These are phyloP conservation scores for Aspergillus hortae DNA, from an alignment of 2,329 filamentous ascomycete genomes.

Conservation along the genomic window DNA sequence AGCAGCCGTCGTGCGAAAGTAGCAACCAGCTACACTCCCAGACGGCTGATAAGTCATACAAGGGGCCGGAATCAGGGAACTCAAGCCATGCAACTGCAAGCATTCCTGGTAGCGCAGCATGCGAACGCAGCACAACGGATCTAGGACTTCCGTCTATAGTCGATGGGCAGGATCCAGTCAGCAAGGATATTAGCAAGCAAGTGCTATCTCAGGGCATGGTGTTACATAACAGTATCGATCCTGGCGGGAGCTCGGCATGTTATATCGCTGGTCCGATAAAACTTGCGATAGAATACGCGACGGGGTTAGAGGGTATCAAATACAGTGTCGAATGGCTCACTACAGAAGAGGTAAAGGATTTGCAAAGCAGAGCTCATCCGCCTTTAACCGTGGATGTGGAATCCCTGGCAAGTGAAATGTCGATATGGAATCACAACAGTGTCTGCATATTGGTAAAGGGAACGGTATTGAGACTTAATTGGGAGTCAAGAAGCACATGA, in stretches of 20 bases:
- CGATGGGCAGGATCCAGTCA: not conserved
- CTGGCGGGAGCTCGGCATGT: not conserved
- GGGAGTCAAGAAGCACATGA: not conserved
- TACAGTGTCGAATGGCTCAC: constrained; percentile 1
- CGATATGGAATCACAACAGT: not conserved
- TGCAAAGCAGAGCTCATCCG: not conserved
- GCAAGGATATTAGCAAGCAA: not conserved
- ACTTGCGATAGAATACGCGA: not conserved
- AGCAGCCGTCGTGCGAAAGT: not conserved
- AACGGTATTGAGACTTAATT: not conserved
- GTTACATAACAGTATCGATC: not conserved
- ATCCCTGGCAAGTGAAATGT: not conserved
- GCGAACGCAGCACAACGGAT: not conserved
- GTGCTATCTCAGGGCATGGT: not conserved
- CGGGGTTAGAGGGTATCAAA: not conserved
- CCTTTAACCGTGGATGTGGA: not conserved
- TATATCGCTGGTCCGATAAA: not conserved
- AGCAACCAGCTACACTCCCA: not conserved
- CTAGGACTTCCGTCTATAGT: not conserved
- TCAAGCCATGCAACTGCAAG: not conserved
- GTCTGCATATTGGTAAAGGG: constrained; percentile 1
- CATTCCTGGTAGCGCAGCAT: not conserved
- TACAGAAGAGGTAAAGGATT: not conserved
- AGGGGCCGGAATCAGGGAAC: not conserved
- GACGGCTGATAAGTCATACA: not conserved